Evolutionary conservation across 2,329 filamentous ascomycete species (phyloP), one percentile per base, ranked within the genome.

Genomic region (Aquanectria penicillioides): DNA sequence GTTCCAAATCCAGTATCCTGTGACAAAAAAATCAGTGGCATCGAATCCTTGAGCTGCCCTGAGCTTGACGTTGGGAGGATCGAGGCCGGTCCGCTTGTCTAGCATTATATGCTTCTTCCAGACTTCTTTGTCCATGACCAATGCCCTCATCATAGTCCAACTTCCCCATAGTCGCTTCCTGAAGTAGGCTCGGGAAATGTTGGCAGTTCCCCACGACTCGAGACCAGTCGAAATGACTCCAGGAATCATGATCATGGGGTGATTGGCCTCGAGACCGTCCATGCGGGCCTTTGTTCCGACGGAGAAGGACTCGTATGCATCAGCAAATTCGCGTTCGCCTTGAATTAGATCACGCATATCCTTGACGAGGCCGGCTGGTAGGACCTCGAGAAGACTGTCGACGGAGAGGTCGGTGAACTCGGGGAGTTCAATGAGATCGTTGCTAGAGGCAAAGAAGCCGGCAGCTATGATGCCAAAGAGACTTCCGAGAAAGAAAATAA

Each of bases 81-180:
- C 95, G 18, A 99, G 81, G 0, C 95, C 95, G 0, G 94, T 97
- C 31, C 87, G 77, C 74, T 94, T 94, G 76, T 99, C 95, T 10
- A 99, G 84, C 94, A 98, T 98, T 67, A 99, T 92, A 74, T 99
- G 95, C 69, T 82, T 89, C 81, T 97, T 99, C 95, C 95, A 99
- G 28, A 86, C 84, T 23, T 96, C 89, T 77, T 98, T 97, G 75
- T 98, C 95, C 70, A 97, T 78, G 2, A 99, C 92, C 64, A 99
- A 79, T 0, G 95, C 94, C 46, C 90, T 86, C 93, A 99, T 97
- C 95, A 99, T 99, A 64, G 87, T 97, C 95, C 96, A 99, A 67
- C 93, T 97, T 5, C 95, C 95, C 95, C 95, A 99, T 46, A 99
- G 79, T 51, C 95, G 84, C 78, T 96, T 97, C 62, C 95, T 85